Evolutionary conservation across 768 basidiomycete species (phyloP), one percentile per base, ranked within the genome.

Genomic region (Podaxis carcinomalis): DNA sequence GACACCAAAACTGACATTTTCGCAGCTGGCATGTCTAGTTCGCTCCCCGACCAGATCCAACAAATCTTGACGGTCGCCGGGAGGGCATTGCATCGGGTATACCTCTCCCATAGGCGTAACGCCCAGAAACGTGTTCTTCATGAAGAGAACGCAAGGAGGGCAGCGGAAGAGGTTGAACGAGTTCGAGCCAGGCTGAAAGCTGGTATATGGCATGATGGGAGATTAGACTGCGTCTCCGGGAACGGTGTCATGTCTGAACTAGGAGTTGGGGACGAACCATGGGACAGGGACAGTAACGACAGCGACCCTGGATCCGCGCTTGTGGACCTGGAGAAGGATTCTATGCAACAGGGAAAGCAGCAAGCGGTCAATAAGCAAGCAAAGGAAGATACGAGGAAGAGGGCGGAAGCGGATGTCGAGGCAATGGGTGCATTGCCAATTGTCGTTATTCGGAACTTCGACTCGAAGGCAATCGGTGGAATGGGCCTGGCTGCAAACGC

Each of bases 171-270:
- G 0, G 77, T 78, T 32, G 73, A 79, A 52, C 72, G 66, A 19
- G 69, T 72, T 10, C 76, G 77, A 14, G 76, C 82, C 61, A 72
- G 78, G 42, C 85, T 94, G 61, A 72, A 72, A 19, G 66, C 74
- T n/a, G 92, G 92, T 0, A 80, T 77, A 27, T 95, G 88, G 86
- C 93, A 95, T 65, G 95, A 98, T 68, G 90, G 89, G 7, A 79
- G 95, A 54, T 62, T 97, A 36, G 95, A 96, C 68, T 87, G 85
- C 61, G 74, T 95, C 35, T 87, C 92, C 1, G 95, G 94, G 0
- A 94, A 88, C 62, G 95, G 95, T 1, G 70, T 91, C 51, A 94
- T 97, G 75, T 82, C 83, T 53, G 94, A 95, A 70, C 80, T 97
- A 0, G 95, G 94, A 1, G 68, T 90, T 1, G 94, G 94, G 0